These are phyloP conservation scores for Capsicum chinense DNA, from an alignment of 257 asterid species.

Conservation along the genomic window DNA sequence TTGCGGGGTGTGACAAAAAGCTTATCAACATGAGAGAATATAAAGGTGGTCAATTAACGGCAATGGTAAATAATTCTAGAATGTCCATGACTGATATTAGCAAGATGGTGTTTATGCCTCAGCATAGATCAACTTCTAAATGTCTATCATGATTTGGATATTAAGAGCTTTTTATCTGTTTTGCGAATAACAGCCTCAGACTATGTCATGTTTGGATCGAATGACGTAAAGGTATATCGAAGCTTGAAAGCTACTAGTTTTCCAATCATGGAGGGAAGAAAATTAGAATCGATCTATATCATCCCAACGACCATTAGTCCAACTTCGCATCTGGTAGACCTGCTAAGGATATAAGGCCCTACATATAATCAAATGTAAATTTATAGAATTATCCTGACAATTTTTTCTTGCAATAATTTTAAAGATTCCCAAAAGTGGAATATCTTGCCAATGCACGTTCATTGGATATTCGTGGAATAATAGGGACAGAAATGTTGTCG, in stretches of 20 bases:
- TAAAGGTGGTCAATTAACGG: neutral
- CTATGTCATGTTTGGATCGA: too few relatives aligned
- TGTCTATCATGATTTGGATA: neutral
- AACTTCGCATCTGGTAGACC: neutral
- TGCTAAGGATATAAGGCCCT: neutral
- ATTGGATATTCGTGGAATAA: slow-evolving; percentile 63
- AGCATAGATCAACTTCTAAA: neutral
- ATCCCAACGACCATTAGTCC: too few relatives aligned
- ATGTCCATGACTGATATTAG: too few relatives aligned
- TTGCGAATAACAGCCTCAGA: too few relatives aligned
- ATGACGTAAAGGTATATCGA: neutral
- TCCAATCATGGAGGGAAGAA: neutral
- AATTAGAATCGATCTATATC: too few relatives aligned
- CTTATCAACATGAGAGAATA: too few relatives aligned
- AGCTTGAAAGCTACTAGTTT: neutral
- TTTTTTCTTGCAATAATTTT: neutral
- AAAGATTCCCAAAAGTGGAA: slow-evolving; percentile 72
- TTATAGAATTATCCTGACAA: neutral
- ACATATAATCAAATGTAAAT: neutral
- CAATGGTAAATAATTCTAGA: neutral
- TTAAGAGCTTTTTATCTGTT: too few relatives aligned
- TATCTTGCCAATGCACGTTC: slow-evolving; percentile 47
- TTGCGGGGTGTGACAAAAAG: too few relatives aligned
- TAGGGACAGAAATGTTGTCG: slow-evolving; percentile 48
- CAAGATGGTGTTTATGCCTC: neutral